Conservation (phyloP, 352 stramenopile species). For the Phytophthora litchii region DNA sequence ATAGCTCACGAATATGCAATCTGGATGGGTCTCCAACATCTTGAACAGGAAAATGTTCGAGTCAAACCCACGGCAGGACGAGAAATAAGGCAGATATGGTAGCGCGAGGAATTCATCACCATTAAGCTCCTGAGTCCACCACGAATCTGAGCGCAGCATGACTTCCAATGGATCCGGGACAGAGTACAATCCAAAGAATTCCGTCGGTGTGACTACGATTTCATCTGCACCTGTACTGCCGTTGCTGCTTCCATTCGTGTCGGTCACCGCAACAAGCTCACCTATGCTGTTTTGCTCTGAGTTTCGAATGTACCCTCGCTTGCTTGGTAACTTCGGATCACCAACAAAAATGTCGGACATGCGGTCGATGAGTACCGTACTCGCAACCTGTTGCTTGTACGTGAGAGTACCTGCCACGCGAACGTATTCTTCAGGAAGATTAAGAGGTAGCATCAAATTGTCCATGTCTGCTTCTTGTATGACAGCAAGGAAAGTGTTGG, state of each 20-base stretch:
- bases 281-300: conserved; percentile 65
- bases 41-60: conserved; percentile 94
- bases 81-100: conserved; percentile 97
- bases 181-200: conserved; percentile 67
- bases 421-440: conserved; percentile 86
- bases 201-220: conserved; percentile 43
- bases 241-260: conserved; percentile 19
- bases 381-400: conserved; percentile 79
- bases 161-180: conserved; percentile 44
- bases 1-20: conserved; percentile 88
- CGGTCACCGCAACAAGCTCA: conserved; percentile 20
- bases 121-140: conserved; percentile 80
- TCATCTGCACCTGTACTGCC: conserved; percentile 14
- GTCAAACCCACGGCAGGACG: conserved; percentile 95
- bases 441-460: conserved; percentile 92
- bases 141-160: conserved; percentile 56
- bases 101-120: conserved; percentile 81
- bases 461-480: conserved; percentile 82
- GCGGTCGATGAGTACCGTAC: conserved; percentile 88
- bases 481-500: conserved; percentile 82
- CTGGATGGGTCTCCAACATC: conserved; percentile 94
- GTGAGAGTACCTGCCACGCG: conserved; percentile 56
- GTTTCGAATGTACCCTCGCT: conserved; percentile 64
- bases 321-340: conserved; percentile 67
- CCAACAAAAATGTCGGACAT: conserved; percentile 93